Base-by-base conservation (phyloP, 2,329 filamentous ascomycete species). In the Anthostomella pinea region DNA sequence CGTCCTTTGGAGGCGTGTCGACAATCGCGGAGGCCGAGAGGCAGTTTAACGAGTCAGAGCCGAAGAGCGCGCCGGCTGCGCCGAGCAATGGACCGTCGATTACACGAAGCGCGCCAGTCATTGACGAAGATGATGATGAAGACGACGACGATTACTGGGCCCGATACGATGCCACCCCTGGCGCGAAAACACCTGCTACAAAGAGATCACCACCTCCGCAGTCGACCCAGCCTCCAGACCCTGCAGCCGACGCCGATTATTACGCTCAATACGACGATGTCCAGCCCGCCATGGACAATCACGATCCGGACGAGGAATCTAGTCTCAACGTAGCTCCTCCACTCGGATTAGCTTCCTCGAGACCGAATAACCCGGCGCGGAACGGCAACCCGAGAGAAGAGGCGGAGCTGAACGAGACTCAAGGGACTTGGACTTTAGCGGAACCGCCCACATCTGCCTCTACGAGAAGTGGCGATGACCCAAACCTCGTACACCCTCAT, bases 131-230 rank as follows among this genome's bases (percentile, higher is more conserved):
- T 1, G 77, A 81, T 1, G 79, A 80, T 0, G 82, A 85, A 15
- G 83, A 88, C 42, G 84, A 88, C 43, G 84, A 87, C 47, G 82
- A 81, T 50, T 91, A 91, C 60, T 91, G 86, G 86, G 83, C 79
- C 20, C 76, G 79, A 43, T 90, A 91, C 59, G 85, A 87, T 57
- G 75, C 77, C 17, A 87, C 83, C 4, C 83, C 85, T 4, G 51
- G 83, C 10, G 41, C 74, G 2, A 70, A 73, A 28, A 85, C 81
- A 8, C 81, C 82, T 1, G 79, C 73, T 6, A 63, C 68, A 15
- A 79, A 82, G 53, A 70, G 68, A 16, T 83, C 81, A 4, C 81
- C 83, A 3, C 81, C 76, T 9, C 82, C 83, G 10, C 53, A 52
- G 47, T 49, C 59, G 48, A 42, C 57, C 47, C 40, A 62, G 48